Conservation (phyloP, 331 rosid genomes). For the Phaseolus coccineus region DNA sequence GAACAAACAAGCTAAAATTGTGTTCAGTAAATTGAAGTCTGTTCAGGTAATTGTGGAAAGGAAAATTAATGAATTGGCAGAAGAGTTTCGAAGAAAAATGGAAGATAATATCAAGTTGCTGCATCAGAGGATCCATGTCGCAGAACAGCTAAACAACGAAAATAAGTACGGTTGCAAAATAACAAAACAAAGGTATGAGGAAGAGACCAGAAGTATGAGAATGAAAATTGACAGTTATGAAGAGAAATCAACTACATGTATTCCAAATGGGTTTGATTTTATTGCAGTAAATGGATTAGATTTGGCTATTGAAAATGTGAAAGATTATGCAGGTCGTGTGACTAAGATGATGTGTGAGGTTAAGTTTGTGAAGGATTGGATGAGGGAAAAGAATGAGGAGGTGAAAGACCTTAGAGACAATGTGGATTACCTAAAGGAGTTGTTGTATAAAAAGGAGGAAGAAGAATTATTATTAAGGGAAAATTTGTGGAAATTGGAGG, state of each 20-base stretch:
- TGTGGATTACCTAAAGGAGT: slow-evolving; percentile 38
- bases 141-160: slow-evolving; percentile 69
- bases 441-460: slow-evolving; percentile 59
- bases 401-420: slow-evolving; percentile 46
- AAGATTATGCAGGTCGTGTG: slow-evolving; percentile 24
- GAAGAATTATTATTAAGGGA: slow-evolving; percentile 59
- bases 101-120: slow-evolving; percentile 64
- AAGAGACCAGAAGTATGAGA: slow-evolving; percentile 51
- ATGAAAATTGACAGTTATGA: slow-evolving; percentile 50
- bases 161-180: slow-evolving; percentile 56
- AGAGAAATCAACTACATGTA: slow-evolving; percentile 37
- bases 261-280: slow-evolving; percentile 43
- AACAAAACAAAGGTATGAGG: slow-evolving; percentile 47
- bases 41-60: slow-evolving; percentile 51
- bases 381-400: slow-evolving; percentile 44
- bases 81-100: slow-evolving; percentile 52
- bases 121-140: slow-evolving; percentile 64
- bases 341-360: slow-evolving; percentile 54
- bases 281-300: slow-evolving; percentile 44
- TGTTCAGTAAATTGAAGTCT: slow-evolving; percentile 40
- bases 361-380: slow-evolving; percentile 53
- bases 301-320: slow-evolving; percentile 39
- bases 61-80: slow-evolving; percentile 69
- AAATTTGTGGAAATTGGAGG: slow-evolving; percentile 74
- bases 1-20: slow-evolving; percentile 37